phyloP scores from a whole-genome alignment of 2,329 filamentous ascomycete genomes.

The Botrytis elliptica region DNA sequence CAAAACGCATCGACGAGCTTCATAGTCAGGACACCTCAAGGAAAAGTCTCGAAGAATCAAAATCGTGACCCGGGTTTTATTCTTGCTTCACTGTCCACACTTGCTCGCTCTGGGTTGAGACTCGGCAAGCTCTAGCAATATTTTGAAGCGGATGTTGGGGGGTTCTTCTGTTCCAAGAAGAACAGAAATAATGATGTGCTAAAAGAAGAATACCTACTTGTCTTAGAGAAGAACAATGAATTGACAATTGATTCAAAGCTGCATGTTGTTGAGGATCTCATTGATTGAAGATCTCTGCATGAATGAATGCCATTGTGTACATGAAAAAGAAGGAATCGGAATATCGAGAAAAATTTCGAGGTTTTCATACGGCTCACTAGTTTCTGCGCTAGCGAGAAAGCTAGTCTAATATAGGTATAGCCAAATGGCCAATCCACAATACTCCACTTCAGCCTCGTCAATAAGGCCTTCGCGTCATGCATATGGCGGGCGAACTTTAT shows the following conservation, averaged over 20 bases:
- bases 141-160: constrained; percentile 33
- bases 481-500: constrained; percentile 1
- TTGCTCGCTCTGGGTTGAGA: constrained; percentile 50
- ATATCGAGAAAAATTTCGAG: background rate
- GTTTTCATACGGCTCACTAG: constrained; percentile 5
- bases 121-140: constrained; percentile 57
- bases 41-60: constrained; percentile 41
- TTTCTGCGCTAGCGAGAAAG: background rate
- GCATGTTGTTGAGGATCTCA: background rate
- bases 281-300: background rate
- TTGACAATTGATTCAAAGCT: background rate
- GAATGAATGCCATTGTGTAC: background rate
- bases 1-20: constrained; percentile 35
- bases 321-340: background rate
- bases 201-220: background rate
- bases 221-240: background rate
- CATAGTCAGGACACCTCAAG: constrained; percentile 33
- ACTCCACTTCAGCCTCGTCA: constrained; percentile 2
- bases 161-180: constrained; percentile 2
- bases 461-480: constrained; percentile 15
- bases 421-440: background rate
- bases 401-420: background rate
- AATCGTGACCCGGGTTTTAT: constrained; percentile 41
- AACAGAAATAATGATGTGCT: background rate
- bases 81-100: constrained; percentile 60